Base-by-base conservation (phyloP, 192 early-diverging fungal genomes). In the Linderina pennispora region DNA sequence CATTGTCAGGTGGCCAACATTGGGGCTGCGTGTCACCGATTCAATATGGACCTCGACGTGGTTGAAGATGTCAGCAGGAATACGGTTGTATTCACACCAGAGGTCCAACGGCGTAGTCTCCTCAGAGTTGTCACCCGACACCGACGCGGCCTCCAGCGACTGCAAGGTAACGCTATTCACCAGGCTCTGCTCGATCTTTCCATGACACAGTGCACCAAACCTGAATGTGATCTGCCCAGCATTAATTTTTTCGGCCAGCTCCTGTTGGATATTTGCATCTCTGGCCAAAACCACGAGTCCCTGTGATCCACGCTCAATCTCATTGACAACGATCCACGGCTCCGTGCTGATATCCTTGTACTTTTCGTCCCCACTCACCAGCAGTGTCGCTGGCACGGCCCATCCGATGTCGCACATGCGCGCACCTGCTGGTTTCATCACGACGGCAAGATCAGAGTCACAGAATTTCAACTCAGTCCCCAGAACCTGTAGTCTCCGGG, bases 351-450 rank as follows among this genome's bases (percentile, higher is more conserved):
- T 34, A 10, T 60, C 25, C 19, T 43, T 24, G 25, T 17, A 11
- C 11, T 15, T 3, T 2, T 2, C 17, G 14, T 42, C 37, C 36
- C 60, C 39, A 43, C 23, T 36, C 21, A 22, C 23, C 15, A 4
- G 19, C 22, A 52, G 22, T 16, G 59, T 34, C 10, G 69, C 59
- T 17, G 48, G 44, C 3, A 44, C 55, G 2, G 53, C 60, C 52
- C 52, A 64, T 40, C 58, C 65, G 1, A 53, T 41, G 21, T 60
- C 49, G 3, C 35, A 44, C 40, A 33, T 28, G 2, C 33, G 50
- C n/a, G 58, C 42, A 2, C 82, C 82, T 0, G 80, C 74, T n/a
- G 78, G 68, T 43, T 85, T 83, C 36, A 75, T 53, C 15, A 80
- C 46, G 8, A 85, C 63, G 5, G 59, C 75, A 7, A 85, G 36